Evolutionary conservation across 1,139 yeast genomes (phyloP).

Genomic region (Suhomyces anneliseae): DNA sequence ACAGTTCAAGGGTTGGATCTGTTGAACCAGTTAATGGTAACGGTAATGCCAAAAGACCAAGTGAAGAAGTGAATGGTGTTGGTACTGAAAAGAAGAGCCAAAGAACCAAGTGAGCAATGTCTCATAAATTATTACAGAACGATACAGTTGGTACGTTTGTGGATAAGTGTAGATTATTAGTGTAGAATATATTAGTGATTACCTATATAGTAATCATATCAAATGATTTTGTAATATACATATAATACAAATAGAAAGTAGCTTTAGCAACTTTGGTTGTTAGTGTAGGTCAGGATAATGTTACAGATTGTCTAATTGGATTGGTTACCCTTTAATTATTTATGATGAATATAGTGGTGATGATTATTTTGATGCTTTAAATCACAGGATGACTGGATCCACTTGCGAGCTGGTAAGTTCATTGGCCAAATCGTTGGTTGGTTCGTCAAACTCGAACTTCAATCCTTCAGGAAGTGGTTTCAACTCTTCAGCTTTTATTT

Average conservation of each 20-base stretch:
- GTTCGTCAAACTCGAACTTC: neutral
- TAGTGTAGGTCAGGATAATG: too few relatives aligned
- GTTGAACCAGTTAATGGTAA: conserved; percentile 27
- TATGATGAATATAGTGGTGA: too few relatives aligned
- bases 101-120: neutral
- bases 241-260: conserved; percentile 1
- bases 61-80: conserved; percentile 8
- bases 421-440: neutral
- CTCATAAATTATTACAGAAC: neutral
- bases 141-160: neutral
- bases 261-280: too few relatives aligned
- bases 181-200: conserved; percentile 1
- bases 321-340: too few relatives aligned
- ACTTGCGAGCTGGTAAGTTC: neutral
- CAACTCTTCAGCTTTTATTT: neutral
- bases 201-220: neutral
- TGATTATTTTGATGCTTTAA: neutral
- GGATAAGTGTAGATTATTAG: neutral
- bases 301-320: too few relatives aligned
- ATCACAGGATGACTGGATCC: neutral
- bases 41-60: conserved; percentile 10
- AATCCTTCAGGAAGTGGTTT: neutral
- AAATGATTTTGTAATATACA: conserved; percentile 7
- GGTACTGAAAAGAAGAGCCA: conserved; percentile 5
- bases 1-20: conserved; percentile 36